phyloP scores from a whole-genome alignment of 805 yeast genomes.

The Candida insectorum region DNA sequence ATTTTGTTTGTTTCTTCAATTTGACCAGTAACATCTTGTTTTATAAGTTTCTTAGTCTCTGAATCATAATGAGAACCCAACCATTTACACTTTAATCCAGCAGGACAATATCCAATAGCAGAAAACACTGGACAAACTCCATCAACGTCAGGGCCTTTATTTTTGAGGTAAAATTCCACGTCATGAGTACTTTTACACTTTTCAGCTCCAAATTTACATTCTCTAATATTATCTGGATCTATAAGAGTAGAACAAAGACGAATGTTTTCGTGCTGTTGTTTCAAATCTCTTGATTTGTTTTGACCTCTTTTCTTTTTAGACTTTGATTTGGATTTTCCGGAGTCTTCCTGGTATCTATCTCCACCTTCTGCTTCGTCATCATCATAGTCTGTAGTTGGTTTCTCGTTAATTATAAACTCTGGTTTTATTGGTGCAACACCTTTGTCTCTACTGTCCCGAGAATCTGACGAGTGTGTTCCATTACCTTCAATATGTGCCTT shows the following conservation, averaged over 20 bases:
- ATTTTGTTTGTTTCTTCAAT: slow-evolving; percentile 65
- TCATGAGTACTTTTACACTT: slow-evolving; percentile 79
- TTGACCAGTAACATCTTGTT: slow-evolving; percentile 12
- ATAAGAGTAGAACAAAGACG: slow-evolving; percentile 63
- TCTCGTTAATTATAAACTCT: slow-evolving; percentile 56
- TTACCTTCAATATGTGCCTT: slow-evolving; percentile 15
- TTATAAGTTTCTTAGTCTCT: slow-evolving; percentile 43
- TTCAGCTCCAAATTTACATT: slow-evolving; percentile 65
- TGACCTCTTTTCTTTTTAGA: slow-evolving; percentile 67
- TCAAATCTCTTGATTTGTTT: slow-evolving; percentile 76
- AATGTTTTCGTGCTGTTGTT: slow-evolving; percentile 60
- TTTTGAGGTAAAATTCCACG: slow-evolving; percentile 54
- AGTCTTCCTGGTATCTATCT: slow-evolving; percentile 33
- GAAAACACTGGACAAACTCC: slow-evolving; percentile 83
- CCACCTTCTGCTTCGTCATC: slow-evolving; percentile 48
- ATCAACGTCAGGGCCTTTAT: slow-evolving; percentile 68
- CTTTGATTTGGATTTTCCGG: slow-evolving; percentile 15
- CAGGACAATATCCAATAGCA: slow-evolving; percentile 85
- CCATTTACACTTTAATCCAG: slow-evolving; percentile 93
- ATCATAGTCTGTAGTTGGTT: slow-evolving; percentile 32
- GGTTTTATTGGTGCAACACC: slow-evolving; percentile 73
- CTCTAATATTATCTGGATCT: slow-evolving; percentile 47
- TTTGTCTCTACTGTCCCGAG: slow-evolving; percentile 32
- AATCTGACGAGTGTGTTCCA: neutral
- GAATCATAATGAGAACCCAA: slow-evolving; percentile 62